Conservation (phyloP, 306 rosid species). For the Cotoneaster glaucophyllus region DNA sequence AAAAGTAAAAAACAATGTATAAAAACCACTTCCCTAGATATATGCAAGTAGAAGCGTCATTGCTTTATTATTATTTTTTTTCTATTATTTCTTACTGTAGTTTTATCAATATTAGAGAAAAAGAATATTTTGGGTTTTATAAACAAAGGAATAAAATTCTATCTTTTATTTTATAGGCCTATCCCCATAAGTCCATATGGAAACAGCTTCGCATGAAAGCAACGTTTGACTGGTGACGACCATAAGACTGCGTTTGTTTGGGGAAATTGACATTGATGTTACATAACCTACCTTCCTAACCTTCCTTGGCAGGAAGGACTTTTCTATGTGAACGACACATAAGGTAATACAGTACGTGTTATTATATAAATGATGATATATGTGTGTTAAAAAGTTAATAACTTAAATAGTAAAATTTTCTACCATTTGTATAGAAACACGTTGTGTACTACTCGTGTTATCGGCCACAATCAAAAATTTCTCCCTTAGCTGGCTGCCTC, state of each 20-base stretch:
- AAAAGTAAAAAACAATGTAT: too few relatives aligned
- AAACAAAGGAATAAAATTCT: neutral
- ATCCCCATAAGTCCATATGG: too few relatives aligned
- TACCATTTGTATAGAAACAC: accelerated
- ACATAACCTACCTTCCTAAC: neutral
- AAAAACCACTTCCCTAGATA: neutral
- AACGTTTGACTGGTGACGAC: neutral
- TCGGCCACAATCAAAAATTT: too few relatives aligned
- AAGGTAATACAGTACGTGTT: accelerated
- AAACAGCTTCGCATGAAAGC: slow-evolving; percentile 4
- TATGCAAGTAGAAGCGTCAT: neutral
- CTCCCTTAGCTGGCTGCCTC: neutral
- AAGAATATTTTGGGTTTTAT: neutral
- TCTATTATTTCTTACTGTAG: neutral
- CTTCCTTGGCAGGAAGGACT: neutral
- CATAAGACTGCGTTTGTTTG: neutral
- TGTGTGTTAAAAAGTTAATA: too few relatives aligned
- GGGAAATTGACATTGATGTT: neutral
- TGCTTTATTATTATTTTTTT: neutral
- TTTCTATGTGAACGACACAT: accelerated
- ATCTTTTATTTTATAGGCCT: neutral
- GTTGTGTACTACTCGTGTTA: too few relatives aligned
- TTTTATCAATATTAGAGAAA: too few relatives aligned
- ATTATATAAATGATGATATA: accelerated
- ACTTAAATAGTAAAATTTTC: too few relatives aligned